A percentile compares a stretch with the other conserved stretches of the same genome.
phyloP scores from a whole-genome alignment of 345 rosid genomes.

The Psidium friedrichsthalianum region DNA sequence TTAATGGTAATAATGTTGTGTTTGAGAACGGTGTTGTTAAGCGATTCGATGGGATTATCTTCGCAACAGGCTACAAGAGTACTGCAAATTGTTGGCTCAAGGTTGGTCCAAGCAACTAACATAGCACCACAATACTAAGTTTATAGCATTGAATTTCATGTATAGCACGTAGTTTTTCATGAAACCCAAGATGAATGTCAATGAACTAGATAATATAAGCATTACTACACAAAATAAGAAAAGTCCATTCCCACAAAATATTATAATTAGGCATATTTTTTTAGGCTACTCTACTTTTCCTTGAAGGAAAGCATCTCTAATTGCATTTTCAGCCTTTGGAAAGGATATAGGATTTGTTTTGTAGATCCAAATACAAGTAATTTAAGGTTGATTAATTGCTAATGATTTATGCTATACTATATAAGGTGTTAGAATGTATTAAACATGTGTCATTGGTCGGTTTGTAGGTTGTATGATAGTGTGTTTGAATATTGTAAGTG shows the following conservation, averaged over 20 bases:
- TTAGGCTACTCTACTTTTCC: neutral
- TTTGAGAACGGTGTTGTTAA: neutral
- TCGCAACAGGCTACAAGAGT: neutral
- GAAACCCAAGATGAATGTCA: no score
- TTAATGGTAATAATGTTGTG: neutral
- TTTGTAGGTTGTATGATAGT: neutral
- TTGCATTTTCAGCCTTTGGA: neutral
- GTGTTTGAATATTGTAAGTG: neutral
- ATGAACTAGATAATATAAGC: no score
- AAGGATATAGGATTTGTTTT: neutral
- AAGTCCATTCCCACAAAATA: no score
- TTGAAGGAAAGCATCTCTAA: neutral
- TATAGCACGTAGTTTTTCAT: neutral
- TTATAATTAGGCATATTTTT: neutral
- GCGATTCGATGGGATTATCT: neutral
- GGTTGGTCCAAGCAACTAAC: neutral
- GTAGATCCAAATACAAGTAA: neutral
- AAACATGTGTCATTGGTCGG: neutral
- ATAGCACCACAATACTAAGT: neutral
- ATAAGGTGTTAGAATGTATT: neutral
- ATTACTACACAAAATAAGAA: no score
- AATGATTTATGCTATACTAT: neutral
- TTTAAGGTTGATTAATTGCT: neutral
- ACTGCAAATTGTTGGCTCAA: neutral
- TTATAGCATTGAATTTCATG: neutral